A percentile compares a stretch with the other conserved stretches of the same genome.
Conservation (phyloP, 73 alveolate species). For the Blepharisma japonicum region DNA sequence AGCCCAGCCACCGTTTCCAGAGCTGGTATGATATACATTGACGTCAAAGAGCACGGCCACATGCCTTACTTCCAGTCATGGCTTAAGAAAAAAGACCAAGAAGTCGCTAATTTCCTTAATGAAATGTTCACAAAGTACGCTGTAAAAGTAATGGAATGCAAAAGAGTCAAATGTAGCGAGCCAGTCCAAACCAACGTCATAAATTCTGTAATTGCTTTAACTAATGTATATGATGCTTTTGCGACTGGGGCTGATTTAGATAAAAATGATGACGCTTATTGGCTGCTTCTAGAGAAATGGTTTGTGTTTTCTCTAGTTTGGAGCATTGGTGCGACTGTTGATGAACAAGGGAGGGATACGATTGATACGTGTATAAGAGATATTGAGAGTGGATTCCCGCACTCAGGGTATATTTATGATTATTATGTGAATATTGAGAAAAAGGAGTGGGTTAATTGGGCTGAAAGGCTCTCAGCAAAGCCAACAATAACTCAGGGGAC, state of each 20-base stretch:
- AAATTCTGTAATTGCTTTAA: conserved; percentile 75
- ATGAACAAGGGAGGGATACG: conserved; percentile 73
- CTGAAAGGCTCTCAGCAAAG: conserved; percentile 85
- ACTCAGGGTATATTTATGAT: conserved; percentile 85
- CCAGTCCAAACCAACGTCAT: conserved; percentile 80
- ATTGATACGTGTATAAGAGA: conserved; percentile 84
- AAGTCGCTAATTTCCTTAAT: conserved; percentile 45
- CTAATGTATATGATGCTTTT: conserved; percentile 80
- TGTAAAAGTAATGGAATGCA: conserved; percentile 56
- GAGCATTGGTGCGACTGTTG: conserved; percentile 95
- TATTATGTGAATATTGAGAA: conserved; percentile 91
- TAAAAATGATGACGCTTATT: conserved; percentile 51
- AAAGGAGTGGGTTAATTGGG: conserved; percentile 99
- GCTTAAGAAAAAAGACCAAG: conserved; percentile 74
- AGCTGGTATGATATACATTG: conserved; percentile 98
- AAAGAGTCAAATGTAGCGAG: conserved; percentile 81
- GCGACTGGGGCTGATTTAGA: conserved; percentile 46
- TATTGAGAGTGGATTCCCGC: conserved; percentile 84
- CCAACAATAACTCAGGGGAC: conserved; percentile 85
- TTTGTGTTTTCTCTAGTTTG: conserved; percentile 87
- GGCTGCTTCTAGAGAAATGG: conserved; percentile 75
- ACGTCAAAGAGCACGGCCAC: conserved; percentile 86
- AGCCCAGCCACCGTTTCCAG: conserved; percentile 99
- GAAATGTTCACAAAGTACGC: conserved; percentile 71
- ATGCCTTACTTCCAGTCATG: conserved; percentile 86